Evolutionary conservation across 371 early-diverging fungal species (phyloP).

Genomic region (Mortierella sp.): DNA sequence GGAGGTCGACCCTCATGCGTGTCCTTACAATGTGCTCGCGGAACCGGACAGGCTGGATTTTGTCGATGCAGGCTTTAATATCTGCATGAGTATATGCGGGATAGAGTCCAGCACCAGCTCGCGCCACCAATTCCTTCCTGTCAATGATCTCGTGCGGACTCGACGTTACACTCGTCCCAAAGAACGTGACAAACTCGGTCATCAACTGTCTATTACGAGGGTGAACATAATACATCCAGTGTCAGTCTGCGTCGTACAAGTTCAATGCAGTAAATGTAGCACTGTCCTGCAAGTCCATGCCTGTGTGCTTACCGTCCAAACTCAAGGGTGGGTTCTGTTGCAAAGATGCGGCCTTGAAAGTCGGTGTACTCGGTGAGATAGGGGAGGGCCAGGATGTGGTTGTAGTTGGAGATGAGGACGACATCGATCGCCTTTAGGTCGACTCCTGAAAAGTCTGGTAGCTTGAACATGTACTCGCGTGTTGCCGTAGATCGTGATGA

Average conservation of each 20-base stretch:
- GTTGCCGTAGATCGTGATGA: slow-evolving; percentile 6
- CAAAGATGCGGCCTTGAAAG: slow-evolving; percentile 85
- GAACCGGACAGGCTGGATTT: slow-evolving; percentile 76
- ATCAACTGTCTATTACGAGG: slow-evolving; percentile 63
- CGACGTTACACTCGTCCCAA: slow-evolving; percentile 58
- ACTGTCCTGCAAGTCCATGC: not conserved
- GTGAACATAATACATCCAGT: not conserved
- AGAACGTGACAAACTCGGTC: slow-evolving; percentile 74
- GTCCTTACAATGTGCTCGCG: slow-evolving; percentile 67
- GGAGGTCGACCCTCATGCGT: not conserved
- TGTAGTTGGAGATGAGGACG: slow-evolving; percentile 81
- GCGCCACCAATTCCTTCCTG: slow-evolving; percentile 39
- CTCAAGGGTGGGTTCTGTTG: slow-evolving; percentile 86
- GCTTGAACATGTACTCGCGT: slow-evolving; percentile 63
- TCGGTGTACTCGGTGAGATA: slow-evolving; percentile 87
- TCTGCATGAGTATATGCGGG: slow-evolving; percentile 72
- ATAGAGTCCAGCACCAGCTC: slow-evolving; percentile 43
- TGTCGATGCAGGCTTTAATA: slow-evolving; percentile 71
- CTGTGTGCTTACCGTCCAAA: slow-evolving; percentile 72
- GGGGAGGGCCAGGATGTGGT: slow-evolving; percentile 83
- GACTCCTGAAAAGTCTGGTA: slow-evolving; percentile 66
- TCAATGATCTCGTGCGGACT: slow-evolving; percentile 51
- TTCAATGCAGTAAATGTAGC: not conserved
- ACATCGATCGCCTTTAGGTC: slow-evolving; percentile 77
- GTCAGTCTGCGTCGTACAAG: not conserved